Percentiles rank a stretch among this genome's conserved stretches.
phyloP scores from a whole-genome alignment of 495 filamentous ascomycete species.

The Cladorrhinum samala region DNA sequence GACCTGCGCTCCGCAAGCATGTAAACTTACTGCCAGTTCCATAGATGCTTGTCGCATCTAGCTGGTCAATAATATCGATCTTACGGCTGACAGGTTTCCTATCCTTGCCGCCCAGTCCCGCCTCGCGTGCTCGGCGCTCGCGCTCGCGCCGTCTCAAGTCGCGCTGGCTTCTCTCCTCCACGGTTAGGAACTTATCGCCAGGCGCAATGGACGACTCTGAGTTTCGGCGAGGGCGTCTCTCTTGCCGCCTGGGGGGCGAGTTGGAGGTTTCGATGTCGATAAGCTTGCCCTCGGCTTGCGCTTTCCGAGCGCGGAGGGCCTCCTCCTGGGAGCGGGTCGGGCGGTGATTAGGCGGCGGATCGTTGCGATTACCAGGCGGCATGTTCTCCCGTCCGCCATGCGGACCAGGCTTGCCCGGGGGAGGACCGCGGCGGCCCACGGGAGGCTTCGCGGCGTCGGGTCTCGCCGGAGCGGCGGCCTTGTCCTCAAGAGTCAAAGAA shows the following conservation, averaged over 20 bases:
- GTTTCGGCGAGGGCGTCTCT: conserved; percentile 69
- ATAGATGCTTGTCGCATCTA: conserved; percentile 96
- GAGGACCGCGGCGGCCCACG: conserved; percentile 30
- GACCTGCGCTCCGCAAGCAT: conserved; percentile 3
- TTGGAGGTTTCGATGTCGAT: conserved; percentile 27
- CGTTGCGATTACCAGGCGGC: conserved; percentile 38
- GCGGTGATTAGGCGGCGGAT: conserved; percentile 46
- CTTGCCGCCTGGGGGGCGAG: conserved; percentile 34
- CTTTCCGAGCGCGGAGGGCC: conserved; percentile 40
- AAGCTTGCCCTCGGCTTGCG: conserved; percentile 30
- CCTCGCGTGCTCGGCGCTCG: conserved; percentile 59
- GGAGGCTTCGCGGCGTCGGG: conserved; percentile 35
- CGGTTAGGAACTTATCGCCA: conserved; percentile 53
- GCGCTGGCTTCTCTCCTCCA: conserved; percentile 68
- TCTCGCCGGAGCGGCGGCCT: conserved; percentile 28
- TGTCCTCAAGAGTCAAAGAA: conserved; percentile 45
- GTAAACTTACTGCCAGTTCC: conserved; percentile 77
- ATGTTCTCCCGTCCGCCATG: conserved; percentile 41
- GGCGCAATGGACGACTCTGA: conserved; percentile 90
- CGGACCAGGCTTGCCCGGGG: conserved; percentile 19
- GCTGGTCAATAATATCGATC: conserved; percentile 91
- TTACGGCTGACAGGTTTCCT: conserved; percentile 55
- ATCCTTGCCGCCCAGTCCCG: conserved; percentile 30
- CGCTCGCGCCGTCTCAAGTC: conserved; percentile 69
- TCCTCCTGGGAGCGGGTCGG: conserved; percentile 59